These are phyloP conservation scores for Bryoerythrophyllum caledonicum DNA, from an alignment of 225 moss, liverwort and hornwort species.

Conservation along the genomic window DNA sequence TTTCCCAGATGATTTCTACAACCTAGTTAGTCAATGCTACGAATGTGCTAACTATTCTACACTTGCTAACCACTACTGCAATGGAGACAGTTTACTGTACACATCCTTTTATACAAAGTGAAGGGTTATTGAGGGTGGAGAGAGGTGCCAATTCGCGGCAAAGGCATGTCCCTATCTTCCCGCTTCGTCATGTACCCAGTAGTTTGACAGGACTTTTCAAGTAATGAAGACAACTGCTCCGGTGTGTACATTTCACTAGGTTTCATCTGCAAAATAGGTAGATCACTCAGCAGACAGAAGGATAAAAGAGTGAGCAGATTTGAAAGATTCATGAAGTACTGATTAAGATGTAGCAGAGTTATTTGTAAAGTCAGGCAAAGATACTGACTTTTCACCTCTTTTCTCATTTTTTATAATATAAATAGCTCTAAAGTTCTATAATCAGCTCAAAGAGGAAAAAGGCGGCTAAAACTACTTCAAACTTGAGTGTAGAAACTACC, in stretches of 20 bases:
- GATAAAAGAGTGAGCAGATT: background rate
- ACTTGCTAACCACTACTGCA: constrained; percentile 26
- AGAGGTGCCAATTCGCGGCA: constrained; percentile 34
- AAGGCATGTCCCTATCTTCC: constrained; percentile 28
- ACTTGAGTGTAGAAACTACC: no score
- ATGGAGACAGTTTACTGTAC: constrained; percentile 38
- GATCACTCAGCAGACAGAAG: constrained; percentile 17
- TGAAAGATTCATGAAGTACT: constrained; percentile 5
- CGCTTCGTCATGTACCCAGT: constrained; percentile 31
- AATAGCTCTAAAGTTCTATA: no score
- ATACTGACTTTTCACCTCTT: no score
- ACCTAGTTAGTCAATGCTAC: constrained; percentile 21
- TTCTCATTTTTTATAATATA: no score
- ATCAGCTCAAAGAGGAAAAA: no score
- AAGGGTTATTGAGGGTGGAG: constrained; percentile 35
- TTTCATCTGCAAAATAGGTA: constrained; percentile 38
- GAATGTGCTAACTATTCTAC: constrained; percentile 28
- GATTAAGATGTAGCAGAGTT: background rate
- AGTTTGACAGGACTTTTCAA: constrained; percentile 41
- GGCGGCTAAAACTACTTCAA: no score
- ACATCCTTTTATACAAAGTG: constrained; percentile 36
- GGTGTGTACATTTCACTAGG: constrained; percentile 33
- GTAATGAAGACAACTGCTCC: constrained; percentile 43
- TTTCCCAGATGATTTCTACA: constrained; percentile 20
- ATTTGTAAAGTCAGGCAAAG: no score